Base-by-base conservation (phyloP, 371 early-diverging fungal genomes). In the Rhizoclosmatium hyalinum region DNA sequence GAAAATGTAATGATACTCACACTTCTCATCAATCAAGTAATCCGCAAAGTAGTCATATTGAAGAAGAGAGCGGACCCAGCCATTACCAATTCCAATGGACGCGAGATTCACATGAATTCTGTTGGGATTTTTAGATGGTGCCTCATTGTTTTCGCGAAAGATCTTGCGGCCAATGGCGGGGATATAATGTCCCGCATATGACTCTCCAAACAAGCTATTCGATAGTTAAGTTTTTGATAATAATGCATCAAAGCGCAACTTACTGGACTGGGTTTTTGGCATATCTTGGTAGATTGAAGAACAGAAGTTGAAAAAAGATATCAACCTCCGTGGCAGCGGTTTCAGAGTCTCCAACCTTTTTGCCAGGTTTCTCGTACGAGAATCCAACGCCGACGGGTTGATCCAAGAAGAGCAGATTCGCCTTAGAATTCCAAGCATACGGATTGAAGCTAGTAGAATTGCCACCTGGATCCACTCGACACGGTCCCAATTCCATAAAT, bases 21-120 rank as follows among this genome's bases (percentile, higher is more conserved):
- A 84, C 46, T 78, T 84, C 19, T 64, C 55, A 70, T 84, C 84
- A 44, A 74, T 64, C 46, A 82, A 79, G 76, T 81, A 80, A 45
- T 82, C 81, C 2, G 94, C 88, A 80, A 95, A 98, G 82, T 91
- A 94, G 80, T 93, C 89, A 85, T 94, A 96, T 85, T 98, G 98
- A 5, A 90, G 84, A 68, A 92, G 83, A 39, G 95, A 95, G 75
- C 96, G 96, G 2, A 94, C 93, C 77, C 96, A 82, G 6, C 96
- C 98, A 77, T 98, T 98, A 42, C 76, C 98, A 55, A 96, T 92
- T n/a, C 80, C 81, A 67, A 97, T 81, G 57, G 92, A 90, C 70
- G 88, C 90, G 71, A 84, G 68, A 5, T 82, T 78, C 54, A 84
- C 67, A 39, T 74, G 75, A 45, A 79, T 32, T 21, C 76, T 71